phyloP scores from a whole-genome alignment of 345 rosid genomes.

The Eucalyptus fibrosa region DNA sequence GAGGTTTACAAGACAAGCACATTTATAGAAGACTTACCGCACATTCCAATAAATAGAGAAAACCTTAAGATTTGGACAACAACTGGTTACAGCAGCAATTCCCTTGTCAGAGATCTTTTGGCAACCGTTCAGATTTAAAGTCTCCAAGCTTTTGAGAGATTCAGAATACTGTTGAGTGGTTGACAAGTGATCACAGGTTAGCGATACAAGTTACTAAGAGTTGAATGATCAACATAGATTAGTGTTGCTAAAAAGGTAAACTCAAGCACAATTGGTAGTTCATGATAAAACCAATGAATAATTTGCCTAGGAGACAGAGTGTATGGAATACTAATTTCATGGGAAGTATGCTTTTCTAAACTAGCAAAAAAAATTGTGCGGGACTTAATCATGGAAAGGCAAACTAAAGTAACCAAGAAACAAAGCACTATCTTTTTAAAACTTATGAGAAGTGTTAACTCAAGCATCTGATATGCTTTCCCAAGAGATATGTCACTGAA shows the following conservation, averaged over 20 bases:
- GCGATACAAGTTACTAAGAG: neutral
- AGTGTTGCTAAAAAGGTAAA: neutral
- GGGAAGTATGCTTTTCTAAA: neutral
- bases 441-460: neutral
- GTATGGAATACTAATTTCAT: neutral
- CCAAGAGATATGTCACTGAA: neutral
- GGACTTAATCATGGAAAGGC: neutral
- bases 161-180: constrained; percentile 27
- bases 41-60: constrained; percentile 92
- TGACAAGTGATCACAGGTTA: neutral
- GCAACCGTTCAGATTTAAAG: constrained; percentile 82
- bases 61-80: constrained; percentile 54
- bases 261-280: neutral
- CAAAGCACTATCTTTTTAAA: neutral
- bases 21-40: constrained; percentile 28
- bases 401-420: neutral
- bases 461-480: neutral
- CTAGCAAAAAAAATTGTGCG: neutral
- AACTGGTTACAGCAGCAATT: constrained; percentile 49
- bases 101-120: constrained; percentile 91
- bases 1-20: neutral
- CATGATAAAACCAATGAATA: neutral
- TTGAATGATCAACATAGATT: neutral
- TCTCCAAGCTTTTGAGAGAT: constrained; percentile 52
- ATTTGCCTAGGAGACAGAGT: neutral